A percentile compares a stretch with the other conserved stretches of the same genome.
Conservation (phyloP, 495 filamentous ascomycete species). For the Hypoxylon fuscum region DNA sequence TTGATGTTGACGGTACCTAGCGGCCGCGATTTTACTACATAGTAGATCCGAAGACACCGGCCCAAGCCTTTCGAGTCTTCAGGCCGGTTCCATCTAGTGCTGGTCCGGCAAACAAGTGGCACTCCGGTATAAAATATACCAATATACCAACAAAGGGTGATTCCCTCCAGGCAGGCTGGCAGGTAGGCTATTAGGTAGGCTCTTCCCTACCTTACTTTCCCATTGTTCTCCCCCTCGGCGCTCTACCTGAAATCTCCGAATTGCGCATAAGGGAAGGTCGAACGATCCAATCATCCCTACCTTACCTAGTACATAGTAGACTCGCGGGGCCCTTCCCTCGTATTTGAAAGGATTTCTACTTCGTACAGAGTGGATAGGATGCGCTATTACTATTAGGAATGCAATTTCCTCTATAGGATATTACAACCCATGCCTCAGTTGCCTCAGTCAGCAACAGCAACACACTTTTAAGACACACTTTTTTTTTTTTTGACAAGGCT, state of each 20-base stretch:
- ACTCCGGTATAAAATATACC: background rate
- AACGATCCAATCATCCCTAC: constrained; percentile 12
- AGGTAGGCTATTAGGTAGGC: too few relatives aligned
- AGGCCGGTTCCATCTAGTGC: background rate
- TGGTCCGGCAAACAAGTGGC: background rate
- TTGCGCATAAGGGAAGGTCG: background rate
- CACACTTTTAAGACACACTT: background rate
- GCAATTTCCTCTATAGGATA: constrained; percentile 25
- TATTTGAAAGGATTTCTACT: constrained; percentile 29
- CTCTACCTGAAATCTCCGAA: background rate
- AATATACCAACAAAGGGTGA: too few relatives aligned
- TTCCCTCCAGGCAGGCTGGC: too few relatives aligned
- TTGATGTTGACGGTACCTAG: constrained; percentile 7
- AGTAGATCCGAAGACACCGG: constrained; percentile 13
- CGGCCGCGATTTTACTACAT: constrained; percentile 5
- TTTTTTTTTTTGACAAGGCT: constrained; percentile 5
- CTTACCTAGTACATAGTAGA: too few relatives aligned
- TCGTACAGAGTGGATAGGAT: constrained; percentile 6
- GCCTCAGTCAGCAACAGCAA: background rate
- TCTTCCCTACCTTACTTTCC: too few relatives aligned
- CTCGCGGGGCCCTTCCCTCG: constrained; percentile 33
- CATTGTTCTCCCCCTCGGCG: too few relatives aligned
- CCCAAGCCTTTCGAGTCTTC: background rate
- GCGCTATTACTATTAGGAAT: constrained; percentile 27
- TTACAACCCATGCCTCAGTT: constrained; percentile 2